Conservation (phyloP, 257 asterid genomes). For the Apocynum venetum region DNA sequence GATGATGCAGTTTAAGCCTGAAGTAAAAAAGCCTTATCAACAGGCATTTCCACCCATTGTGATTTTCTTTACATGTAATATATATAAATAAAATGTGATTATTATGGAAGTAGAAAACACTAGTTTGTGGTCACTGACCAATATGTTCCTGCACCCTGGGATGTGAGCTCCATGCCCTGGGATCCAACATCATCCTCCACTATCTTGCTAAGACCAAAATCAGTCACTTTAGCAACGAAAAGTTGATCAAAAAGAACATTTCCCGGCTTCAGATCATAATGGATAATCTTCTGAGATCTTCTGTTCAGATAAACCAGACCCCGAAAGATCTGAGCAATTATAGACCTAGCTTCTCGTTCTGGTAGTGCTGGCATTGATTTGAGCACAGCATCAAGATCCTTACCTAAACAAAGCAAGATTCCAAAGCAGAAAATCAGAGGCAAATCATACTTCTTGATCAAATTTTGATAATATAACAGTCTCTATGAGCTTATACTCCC, state of each 20-base stretch:
- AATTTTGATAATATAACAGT: background rate
- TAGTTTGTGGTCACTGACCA: constrained; percentile 53
- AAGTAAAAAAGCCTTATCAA: background rate
- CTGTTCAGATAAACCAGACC: constrained; percentile 94
- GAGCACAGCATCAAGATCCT: constrained; percentile 96
- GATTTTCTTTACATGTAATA: background rate
- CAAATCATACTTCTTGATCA: background rate
- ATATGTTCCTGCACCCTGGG: constrained; percentile 99
- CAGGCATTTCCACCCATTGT: background rate
- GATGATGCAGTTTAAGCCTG: background rate
- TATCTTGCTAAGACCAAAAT: constrained; percentile 99
- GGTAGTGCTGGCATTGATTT: constrained; percentile 82
- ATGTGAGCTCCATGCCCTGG: constrained; percentile 99
- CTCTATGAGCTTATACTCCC: background rate
- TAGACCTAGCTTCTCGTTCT: constrained; percentile 89
- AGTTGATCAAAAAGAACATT: constrained; percentile 91
- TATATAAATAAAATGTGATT: background rate
- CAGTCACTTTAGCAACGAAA: constrained; percentile 88
- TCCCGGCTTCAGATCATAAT: constrained; percentile 98
- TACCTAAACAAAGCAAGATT: constrained; percentile 42
- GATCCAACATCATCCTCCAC: constrained; percentile 98
- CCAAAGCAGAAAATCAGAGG: background rate
- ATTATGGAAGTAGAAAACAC: background rate
- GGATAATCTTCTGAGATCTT: constrained; percentile 89
- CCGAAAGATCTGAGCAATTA: constrained; percentile 85